Conservation (phyloP, 2,329 filamentous ascomycete species). For the Fusarium algeriense region DNA sequence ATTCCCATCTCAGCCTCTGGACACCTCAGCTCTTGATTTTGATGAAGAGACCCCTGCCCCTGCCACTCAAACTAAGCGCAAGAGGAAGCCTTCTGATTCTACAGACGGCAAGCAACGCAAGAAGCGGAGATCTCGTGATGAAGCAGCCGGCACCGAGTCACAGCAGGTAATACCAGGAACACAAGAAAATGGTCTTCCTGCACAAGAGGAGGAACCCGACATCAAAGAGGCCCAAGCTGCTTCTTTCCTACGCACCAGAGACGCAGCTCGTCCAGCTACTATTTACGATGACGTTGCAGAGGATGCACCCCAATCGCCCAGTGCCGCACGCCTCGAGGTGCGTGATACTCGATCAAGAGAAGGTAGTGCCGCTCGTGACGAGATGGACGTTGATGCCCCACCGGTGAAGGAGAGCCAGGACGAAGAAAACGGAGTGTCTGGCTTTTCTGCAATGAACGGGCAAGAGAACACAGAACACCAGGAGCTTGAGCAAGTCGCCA, state of each 20-base stretch:
- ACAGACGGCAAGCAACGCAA: conserved; percentile 51
- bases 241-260: conserved; percentile 31
- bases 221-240: conserved; percentile 14
- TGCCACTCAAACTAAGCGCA: conserved; percentile 49
- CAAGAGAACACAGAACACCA: conserved; percentile 25
- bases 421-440: conserved; percentile 17
- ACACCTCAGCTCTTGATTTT: conserved; percentile 22
- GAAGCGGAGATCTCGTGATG: conserved; percentile 49
- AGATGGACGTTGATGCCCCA: conserved; percentile 44
- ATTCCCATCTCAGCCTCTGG: conserved; percentile 22
- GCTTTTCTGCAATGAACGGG: conserved; percentile 17
- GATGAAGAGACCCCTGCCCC: conserved; percentile 36
- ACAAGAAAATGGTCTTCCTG: conserved; percentile 36
- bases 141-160: conserved; percentile 30
- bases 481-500: conserved; percentile 50
- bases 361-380: conserved; percentile 42
- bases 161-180: conserved; percentile 41
- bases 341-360: conserved; percentile 47
- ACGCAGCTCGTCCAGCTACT: conserved; percentile 28
- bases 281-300: conserved; percentile 37
- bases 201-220: conserved; percentile 8
- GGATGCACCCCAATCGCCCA: conserved; percentile 47
- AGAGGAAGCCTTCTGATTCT: conserved; percentile 50
- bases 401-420: conserved; percentile 19
- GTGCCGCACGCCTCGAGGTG: conserved; percentile 43